Conservation (phyloP, 208 protist species). For the Tritrichomonas foetus region DNA sequence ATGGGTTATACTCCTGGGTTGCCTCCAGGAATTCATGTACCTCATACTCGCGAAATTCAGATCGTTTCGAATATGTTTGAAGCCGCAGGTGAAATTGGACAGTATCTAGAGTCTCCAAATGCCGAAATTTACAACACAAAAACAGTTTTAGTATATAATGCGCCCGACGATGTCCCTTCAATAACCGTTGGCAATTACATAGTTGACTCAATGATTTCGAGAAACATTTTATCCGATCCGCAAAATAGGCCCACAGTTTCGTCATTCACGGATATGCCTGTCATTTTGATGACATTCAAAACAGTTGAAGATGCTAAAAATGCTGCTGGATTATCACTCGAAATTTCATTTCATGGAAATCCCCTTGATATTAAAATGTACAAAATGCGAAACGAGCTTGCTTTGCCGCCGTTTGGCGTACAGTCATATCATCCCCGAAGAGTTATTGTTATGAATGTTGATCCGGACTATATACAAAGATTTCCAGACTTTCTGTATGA, state of each 20-base stretch:
- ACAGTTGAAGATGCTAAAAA: neutral
- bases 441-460: constrained; percentile 17
- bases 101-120: neutral
- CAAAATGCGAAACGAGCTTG: neutral
- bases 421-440: neutral
- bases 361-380: neutral
- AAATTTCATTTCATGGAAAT: neutral
- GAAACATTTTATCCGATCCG: neutral
- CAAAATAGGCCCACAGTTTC: neutral
- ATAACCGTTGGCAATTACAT: neutral
- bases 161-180: neutral
- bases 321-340: too few species aligned
- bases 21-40: neutral
- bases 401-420: neutral
- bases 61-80: constrained; percentile 9
- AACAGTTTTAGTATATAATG: neutral
- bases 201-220: neutral
- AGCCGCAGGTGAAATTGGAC: neutral
- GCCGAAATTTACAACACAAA: too few species aligned
- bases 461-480: neutral
- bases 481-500: neutral
- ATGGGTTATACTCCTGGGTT: constrained; percentile 32
- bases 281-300: neutral
- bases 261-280: neutral
- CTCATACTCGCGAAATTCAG: neutral